phyloP scores from a whole-genome alignment of 805 yeast genomes.

The Naumovozyma baii region DNA sequence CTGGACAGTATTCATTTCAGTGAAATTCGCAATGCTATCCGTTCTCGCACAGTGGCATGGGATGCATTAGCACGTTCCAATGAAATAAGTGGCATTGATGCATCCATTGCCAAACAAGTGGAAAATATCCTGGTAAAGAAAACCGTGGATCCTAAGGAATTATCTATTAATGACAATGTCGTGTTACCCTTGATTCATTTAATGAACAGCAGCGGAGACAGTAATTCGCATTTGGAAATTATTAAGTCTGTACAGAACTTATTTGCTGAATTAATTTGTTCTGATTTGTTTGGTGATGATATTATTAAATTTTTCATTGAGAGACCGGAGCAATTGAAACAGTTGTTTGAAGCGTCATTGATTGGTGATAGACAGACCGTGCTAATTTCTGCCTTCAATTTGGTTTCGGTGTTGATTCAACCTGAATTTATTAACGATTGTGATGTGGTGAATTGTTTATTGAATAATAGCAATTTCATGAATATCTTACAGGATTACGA shows the following conservation, averaged over 20 bases:
- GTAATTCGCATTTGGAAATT: conserved; percentile 16
- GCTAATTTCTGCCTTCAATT: conserved; percentile 25
- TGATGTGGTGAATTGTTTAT: conserved; percentile 14
- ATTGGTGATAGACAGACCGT: conserved; percentile 23
- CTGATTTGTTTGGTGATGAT: conserved; percentile 12
- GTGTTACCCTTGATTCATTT: conserved; percentile 21
- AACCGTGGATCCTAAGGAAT: conserved; percentile 29
- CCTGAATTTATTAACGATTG: conserved; percentile 10
- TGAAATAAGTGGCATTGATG: conserved; percentile 58
- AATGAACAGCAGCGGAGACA: conserved; percentile 15
- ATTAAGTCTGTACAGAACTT: conserved; percentile 25
- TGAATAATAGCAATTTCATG: conserved; percentile 16
- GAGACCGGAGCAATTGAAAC: conserved; percentile 14
- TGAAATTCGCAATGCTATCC: conserved; percentile 55
- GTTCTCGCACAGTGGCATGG: conserved; percentile 85
- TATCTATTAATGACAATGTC: conserved; percentile 10
- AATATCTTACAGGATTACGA: conserved; percentile 19
- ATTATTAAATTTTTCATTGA: conserved; percentile 17
- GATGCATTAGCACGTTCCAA: conserved; percentile 76
- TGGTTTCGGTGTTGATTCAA: conserved; percentile 27
- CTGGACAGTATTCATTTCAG: conserved; percentile 59
- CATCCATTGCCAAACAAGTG: conserved; percentile 34
- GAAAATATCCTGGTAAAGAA: conserved; percentile 21
- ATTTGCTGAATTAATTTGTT: conserved; percentile 24
- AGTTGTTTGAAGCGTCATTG: conserved; percentile 20